phyloP scores from a whole-genome alignment of 345 rosid genomes.

The Microthlaspi erraticum region DNA sequence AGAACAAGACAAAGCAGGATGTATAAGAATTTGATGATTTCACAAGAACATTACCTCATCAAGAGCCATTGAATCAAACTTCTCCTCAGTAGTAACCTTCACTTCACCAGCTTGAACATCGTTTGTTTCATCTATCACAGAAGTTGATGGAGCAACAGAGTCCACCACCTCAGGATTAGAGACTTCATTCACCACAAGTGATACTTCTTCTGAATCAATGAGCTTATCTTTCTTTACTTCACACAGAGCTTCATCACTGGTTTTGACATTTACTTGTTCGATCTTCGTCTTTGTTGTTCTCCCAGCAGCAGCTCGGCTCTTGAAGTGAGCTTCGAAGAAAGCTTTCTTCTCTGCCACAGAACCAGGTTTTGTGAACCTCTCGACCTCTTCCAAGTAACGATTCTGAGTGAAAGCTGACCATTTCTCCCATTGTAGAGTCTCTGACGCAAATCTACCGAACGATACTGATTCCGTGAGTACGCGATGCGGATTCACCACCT shows the following conservation, averaged over 20 bases:
- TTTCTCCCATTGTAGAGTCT: constrained; percentile 81
- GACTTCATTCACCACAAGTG: constrained; percentile 21
- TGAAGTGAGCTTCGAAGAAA: constrained; percentile 85
- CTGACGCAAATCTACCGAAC: constrained; percentile 86
- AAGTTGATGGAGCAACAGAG: constrained; percentile 28
- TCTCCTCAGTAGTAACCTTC: constrained; percentile 37
- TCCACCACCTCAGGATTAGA: constrained; percentile 36
- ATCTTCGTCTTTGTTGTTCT: constrained; percentile 51
- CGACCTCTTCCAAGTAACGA: constrained; percentile 85
- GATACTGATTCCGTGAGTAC: constrained; percentile 79
- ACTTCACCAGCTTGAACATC: constrained; percentile 34
- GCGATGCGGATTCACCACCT: constrained; percentile 66
- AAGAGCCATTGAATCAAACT: constrained; percentile 28
- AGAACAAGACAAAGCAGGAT: constrained; percentile 2
- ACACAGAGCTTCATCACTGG: constrained; percentile 18
- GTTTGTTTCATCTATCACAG: constrained; percentile 24
- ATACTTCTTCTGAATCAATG: constrained; percentile 29
- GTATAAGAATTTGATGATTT: neutral
- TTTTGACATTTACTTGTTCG: constrained; percentile 41
- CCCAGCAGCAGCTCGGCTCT: constrained; percentile 69
- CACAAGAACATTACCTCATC: constrained; percentile 49
- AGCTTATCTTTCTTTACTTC: constrained; percentile 16
- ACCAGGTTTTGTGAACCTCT: constrained; percentile 82
- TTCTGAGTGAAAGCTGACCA: constrained; percentile 95
- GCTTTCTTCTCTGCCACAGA: constrained; percentile 93